Evolutionary conservation across 108 stramenopile species (phyloP), one percentile per base, ranked within the genome.

Genomic region (Skeletonema menzelii): DNA sequence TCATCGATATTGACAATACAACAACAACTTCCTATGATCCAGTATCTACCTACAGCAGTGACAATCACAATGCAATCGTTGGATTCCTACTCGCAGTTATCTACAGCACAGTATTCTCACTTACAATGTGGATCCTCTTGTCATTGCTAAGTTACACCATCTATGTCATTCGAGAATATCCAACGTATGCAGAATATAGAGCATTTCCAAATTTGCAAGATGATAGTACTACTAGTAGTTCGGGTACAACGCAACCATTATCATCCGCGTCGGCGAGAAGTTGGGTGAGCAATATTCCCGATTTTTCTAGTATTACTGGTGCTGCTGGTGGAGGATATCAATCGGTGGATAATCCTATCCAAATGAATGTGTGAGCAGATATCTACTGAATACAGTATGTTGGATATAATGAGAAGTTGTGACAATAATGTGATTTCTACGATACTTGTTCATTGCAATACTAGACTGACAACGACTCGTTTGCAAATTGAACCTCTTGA

Each of bases 281-380:
- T 42, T 69, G 68, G 68, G 68, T 69, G 22, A 69, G 58, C 37
- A 59, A 59, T 27, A 42, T 53, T 53, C 19, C 38, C 12, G 44
- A 13, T 20, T 42, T 49, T 59, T 20, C 30, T 19, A 27, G 27
- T 30, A 57, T 42, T 65, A 49, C 42, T 57, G 65, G 65, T 20
- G 56, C 32, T 65, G 37, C 42, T 57, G 65, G 65, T 20, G 56
- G 31, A 44, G 68, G 76, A 8, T 76, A 76, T 58, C 76, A 76
- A 38, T 55, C 56, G 17, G 34, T 72, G 2, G 42, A 64, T 53
- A 53, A 53, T 53, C 49, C 49, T 20, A 53, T 22, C 22, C 49
- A 53, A 22, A 53, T 53, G 49, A 53, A 53, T 22, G 49, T 53
- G 22, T 53, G 22, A 53, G 40, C 11, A n/a, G 11, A n/a, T n/a